Percentiles rank a stretch among this genome's conserved stretches.
Conservation (phyloP, 345 rosid genomes). For the Citrus mangshanensis region DNA sequence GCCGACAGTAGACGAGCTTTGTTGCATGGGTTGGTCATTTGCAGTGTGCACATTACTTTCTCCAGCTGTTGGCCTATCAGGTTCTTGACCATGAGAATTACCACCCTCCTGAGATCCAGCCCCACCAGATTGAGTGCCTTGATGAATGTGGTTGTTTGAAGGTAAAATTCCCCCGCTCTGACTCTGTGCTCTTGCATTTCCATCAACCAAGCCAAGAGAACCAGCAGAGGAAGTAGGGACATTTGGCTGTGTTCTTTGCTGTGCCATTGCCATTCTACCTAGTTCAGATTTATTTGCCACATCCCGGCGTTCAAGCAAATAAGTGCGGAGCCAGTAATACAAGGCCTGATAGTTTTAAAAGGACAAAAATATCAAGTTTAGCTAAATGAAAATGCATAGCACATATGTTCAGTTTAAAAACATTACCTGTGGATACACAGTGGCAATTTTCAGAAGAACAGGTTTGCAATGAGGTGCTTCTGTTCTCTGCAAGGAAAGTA, state of each 20-base stretch:
- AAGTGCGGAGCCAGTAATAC: slow-evolving; percentile 98
- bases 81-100: slow-evolving; percentile 81
- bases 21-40: slow-evolving; percentile 78
- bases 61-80: slow-evolving; percentile 56
- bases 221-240: slow-evolving; percentile 47
- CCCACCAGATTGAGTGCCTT: slow-evolving; percentile 54
- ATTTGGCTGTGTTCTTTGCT: slow-evolving; percentile 93
- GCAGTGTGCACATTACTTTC: slow-evolving; percentile 58
- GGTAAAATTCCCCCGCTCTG: slow-evolving; percentile 50
- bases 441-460: slow-evolving; percentile 84
- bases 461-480: slow-evolving; percentile 99
- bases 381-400: neutral
- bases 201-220: slow-evolving; percentile 51
- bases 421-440: slow-evolving; percentile 85
- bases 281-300: slow-evolving; percentile 88
- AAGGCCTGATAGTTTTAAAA: slow-evolving; percentile 55
- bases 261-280: slow-evolving; percentile 78
- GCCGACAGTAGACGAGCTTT: slow-evolving; percentile 49
- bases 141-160: slow-evolving; percentile 66
- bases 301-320: slow-evolving; percentile 97
- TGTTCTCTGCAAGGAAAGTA: slow-evolving; percentile 95
- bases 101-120: slow-evolving; percentile 76
- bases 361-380: slow-evolving; percentile 10
- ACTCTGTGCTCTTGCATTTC: slow-evolving; percentile 44
- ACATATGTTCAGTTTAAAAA: neutral